Conservation (phyloP, 2,329 filamentous ascomycete genomes). For the Scopulariopsis brevicaulis region DNA sequence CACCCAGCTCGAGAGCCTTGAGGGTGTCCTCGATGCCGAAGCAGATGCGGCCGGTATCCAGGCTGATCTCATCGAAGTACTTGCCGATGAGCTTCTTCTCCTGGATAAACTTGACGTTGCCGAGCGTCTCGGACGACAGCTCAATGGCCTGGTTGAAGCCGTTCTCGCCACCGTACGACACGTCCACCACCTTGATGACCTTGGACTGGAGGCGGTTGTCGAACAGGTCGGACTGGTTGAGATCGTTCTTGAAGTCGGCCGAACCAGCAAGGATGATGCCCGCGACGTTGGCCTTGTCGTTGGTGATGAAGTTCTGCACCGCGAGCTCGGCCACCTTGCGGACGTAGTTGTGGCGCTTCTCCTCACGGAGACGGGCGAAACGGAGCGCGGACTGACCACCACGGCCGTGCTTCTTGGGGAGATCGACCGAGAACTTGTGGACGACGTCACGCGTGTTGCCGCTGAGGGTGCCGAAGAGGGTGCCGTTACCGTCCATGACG, state of each 20-base stretch:
- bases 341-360: constrained; percentile 99
- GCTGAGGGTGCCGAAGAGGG: constrained; percentile 90
- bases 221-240: constrained; percentile 96
- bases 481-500: constrained; percentile 98
- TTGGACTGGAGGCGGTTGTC: constrained; percentile 83
- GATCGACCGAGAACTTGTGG: constrained; percentile 96
- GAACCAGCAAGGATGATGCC: constrained; percentile 93
- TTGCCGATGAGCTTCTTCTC: constrained; percentile 99
- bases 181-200: constrained; percentile 99
- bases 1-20: constrained; percentile 91
- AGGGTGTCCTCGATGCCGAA: constrained; percentile 97
- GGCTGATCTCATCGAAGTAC: constrained; percentile 98
- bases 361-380: constrained; percentile 98
- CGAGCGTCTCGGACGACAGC: constrained; percentile 83
- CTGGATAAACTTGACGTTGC: constrained; percentile 99
- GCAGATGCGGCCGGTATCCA: constrained; percentile 93
- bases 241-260: constrained; percentile 98
- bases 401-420: constrained; percentile 99
- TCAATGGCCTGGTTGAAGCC: constrained; percentile 99
- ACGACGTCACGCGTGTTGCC: constrained; percentile 95
- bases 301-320: constrained; percentile 97
- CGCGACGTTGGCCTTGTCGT: constrained; percentile 96
- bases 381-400: constrained; percentile 98
- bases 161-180: constrained; percentile 98
- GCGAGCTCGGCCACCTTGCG: constrained; percentile 96